Percentiles rank a stretch among this genome's conserved stretches.
phyloP scores from a whole-genome alignment of 306 rosid genomes.

The Cicer arietinum region DNA sequence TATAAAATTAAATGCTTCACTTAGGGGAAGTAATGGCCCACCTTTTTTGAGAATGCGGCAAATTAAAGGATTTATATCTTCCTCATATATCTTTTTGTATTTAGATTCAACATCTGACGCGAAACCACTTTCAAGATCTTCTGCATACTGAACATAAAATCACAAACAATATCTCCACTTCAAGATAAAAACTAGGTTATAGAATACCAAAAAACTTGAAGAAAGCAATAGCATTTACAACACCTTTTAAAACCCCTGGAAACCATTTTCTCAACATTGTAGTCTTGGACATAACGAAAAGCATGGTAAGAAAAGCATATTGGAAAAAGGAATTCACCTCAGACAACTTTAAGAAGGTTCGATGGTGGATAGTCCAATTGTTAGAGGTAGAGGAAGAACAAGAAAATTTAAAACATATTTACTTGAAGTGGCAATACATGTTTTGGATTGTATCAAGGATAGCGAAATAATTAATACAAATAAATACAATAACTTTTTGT shows the following conservation, averaged over 20 bases:
- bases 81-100: constrained; percentile 97
- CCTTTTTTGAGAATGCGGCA: constrained; percentile 99
- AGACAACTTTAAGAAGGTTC: constrained; percentile 44
- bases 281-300: constrained; percentile 94
- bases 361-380: no score
- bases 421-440: no score
- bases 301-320: constrained; percentile 33
- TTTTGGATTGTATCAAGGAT: no score
- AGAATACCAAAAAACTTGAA: background rate
- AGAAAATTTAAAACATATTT: no score
- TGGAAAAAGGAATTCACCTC: constrained; percentile 62
- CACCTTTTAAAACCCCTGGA: constrained; percentile 96
- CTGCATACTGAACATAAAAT: constrained; percentile 69
- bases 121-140: constrained; percentile 96
- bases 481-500: no score
- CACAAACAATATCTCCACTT: constrained; percentile 31
- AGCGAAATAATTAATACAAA: no score
- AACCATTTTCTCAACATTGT: constrained; percentile 88
- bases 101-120: constrained; percentile 93
- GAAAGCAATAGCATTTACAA: constrained; percentile 24
- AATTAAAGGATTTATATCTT: constrained; percentile 86
- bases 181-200: constrained; percentile 8
- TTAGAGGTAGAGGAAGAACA: no score
- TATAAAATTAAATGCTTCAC: constrained; percentile 23
- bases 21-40: constrained; percentile 37